Base-by-base conservation (phyloP, 1,284 basidiomycete genomes). In the Tylopilus sp. region DNA sequence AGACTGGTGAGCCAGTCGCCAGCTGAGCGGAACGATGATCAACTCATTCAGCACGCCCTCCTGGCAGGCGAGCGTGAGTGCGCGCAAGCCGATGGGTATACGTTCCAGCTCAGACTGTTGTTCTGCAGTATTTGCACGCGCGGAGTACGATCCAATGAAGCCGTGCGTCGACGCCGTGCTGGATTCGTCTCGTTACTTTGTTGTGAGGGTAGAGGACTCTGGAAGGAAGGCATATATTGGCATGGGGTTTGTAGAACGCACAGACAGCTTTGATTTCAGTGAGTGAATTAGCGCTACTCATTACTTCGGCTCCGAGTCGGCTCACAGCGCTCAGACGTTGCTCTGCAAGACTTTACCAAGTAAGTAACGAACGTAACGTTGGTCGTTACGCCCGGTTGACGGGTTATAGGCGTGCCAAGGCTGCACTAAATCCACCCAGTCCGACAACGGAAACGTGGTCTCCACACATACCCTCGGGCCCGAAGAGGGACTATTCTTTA, bases 131-230 rank as follows among this genome's bases (percentile, higher is more conserved):
- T 99, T 99, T 69, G 97, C 96, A 25, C 85, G 85, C 57, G 84
- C 91, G 10, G 84, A 85, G n/a, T 99, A 98, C 66, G 86, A 91
- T 60, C 77, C 86, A 10, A 74, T 81, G 29, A 85, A 85, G 39
- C 87, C 91, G 6, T 85, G 84, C 25, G 92, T 98, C 16, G 97
- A 99, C 63, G 89, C 94, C 7, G 95, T 98, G 6, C 78, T 99
- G 23, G 96, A 99, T 69, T 96, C 92, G 0, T 95, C 92, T 9
- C 82, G 96, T 41, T 99, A 98, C 70, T 97, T 97, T 68, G 95
- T 97, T 6, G 75, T 98, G 26, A 80, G 92, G 45, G 87, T 97
- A 2, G 94, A 95, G 71, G 91, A 94, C 56, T 75, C 74, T 15
- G 92, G 92, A 12, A 84, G 80, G 68, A 86, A 91, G 63, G 93